These are phyloP conservation scores for Chrysopogon serrulatus DNA, from an alignment of 176 grass and related monocot genomes.

Conservation along the genomic window DNA sequence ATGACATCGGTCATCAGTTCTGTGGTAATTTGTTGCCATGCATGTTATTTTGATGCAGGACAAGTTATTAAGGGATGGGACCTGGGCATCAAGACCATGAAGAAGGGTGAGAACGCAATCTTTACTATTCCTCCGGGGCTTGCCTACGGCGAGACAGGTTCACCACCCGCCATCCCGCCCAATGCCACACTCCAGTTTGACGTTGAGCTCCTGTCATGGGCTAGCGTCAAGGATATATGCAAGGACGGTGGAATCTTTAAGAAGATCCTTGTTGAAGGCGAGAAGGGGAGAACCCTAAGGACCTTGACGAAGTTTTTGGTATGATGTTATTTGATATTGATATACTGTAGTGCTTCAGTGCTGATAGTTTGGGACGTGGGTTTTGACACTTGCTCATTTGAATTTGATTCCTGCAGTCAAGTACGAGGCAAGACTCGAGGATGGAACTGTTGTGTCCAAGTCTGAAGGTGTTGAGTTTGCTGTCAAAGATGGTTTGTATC, in stretches of 20 bases:
- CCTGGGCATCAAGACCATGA: conserved; percentile 90
- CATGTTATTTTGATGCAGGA: conserved; percentile 3
- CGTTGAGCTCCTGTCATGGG: conserved; percentile 80
- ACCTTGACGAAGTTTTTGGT: conserved; percentile 81
- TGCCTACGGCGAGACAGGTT: conserved; percentile 77
- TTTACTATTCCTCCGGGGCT: conserved; percentile 80
- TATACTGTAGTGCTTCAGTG: neutral
- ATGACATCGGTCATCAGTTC: neutral
- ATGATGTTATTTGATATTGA: neutral
- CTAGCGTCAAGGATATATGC: conserved; percentile 91
- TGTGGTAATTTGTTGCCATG: neutral
- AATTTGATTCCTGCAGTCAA: conserved; percentile 44
- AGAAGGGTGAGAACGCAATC: conserved; percentile 86
- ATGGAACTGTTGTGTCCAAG: conserved; percentile 67
- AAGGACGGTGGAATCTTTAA: conserved; percentile 86
- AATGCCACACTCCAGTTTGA: conserved; percentile 76
- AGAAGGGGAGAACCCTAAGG: conserved; percentile 95
- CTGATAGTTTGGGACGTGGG: too few relatives aligned
- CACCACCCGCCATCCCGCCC: conserved; percentile 60
- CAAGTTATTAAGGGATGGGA: conserved; percentile 98
- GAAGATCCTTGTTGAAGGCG: conserved; percentile 62
- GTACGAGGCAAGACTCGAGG: conserved; percentile 68
- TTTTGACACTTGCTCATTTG: neutral
- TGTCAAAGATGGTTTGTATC: conserved; percentile 70
- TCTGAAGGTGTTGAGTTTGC: conserved; percentile 77